Evolutionary conservation across 2,329 filamentous ascomycete genomes (phyloP).

Genomic region (Alternaria rosae): DNA sequence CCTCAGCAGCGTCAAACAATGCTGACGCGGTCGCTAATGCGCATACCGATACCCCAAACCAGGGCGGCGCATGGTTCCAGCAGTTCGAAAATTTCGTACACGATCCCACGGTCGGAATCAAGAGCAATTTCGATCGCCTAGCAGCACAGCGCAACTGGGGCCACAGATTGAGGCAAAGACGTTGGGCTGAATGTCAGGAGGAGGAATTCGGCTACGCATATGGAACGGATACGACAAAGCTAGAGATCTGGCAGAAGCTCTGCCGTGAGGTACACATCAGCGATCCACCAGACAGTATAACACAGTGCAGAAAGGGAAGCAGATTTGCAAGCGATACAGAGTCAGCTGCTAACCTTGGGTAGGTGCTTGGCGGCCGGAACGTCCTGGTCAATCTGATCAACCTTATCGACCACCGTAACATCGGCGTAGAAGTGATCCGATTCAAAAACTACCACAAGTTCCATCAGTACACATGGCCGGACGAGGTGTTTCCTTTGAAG

Average conservation of each 20-base stretch:
- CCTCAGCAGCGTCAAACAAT: not conserved
- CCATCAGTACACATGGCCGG: conserved; percentile 14
- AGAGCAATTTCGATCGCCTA: conserved; percentile 16
- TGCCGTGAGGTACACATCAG: conserved; percentile 25
- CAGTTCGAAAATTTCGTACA: conserved; percentile 11
- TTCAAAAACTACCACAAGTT: conserved; percentile 21
- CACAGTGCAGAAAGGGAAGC: conserved; percentile 22
- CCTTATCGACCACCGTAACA: conserved; percentile 27
- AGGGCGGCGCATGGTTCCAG: conserved; percentile 12
- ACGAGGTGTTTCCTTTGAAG: conserved; percentile 8
- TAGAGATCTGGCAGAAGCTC: conserved; percentile 28
- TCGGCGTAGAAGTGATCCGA: conserved; percentile 16
- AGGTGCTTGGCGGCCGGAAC: conserved; percentile 18
- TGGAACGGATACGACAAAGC: conserved; percentile 10
- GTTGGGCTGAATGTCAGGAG: conserved; percentile 14
- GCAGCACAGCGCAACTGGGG: conserved; percentile 13
- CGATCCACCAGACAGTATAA: conserved; percentile 21
- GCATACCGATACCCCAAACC: not conserved
- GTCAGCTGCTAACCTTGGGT: not conserved
- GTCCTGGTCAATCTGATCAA: conserved; percentile 31
- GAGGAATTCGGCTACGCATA: conserved; percentile 14
- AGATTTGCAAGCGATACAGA: not conserved
- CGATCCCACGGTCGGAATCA: conserved; percentile 1
- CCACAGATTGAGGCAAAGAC: not conserved
- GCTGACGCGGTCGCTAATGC: not conserved